Percentiles rank a stretch among this genome's conserved stretches.
Conservation (phyloP, 169 alveolate species). For the Plasmodium gallinaceum region DNA sequence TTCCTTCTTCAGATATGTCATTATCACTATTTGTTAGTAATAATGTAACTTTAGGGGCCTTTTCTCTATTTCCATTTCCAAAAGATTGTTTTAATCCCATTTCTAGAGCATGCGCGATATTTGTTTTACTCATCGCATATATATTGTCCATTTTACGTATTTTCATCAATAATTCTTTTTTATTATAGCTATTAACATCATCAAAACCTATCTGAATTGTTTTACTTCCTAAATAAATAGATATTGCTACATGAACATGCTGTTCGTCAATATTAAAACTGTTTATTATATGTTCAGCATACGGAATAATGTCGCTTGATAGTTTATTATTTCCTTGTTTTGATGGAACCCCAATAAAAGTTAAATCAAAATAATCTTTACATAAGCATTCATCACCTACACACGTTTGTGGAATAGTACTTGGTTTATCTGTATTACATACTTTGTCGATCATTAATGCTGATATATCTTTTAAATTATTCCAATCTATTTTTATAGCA, state of each 20-base stretch:
- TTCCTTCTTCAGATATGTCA: conserved; percentile 34
- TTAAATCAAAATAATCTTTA: conserved; percentile 52
- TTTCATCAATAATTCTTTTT: conserved; percentile 23
- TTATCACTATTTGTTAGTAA: conserved; percentile 55
- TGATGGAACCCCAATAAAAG: conserved; percentile 50
- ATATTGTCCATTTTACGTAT: conserved; percentile 10
- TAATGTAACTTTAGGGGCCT: conserved; percentile 48
- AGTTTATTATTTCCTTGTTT: not conserved
- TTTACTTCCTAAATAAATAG: conserved; percentile 30
- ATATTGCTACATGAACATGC: conserved; percentile 38
- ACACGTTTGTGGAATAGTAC: not conserved
- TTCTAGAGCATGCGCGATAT: conserved; percentile 30
- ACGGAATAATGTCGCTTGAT: conserved; percentile 8
- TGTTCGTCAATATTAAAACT: conserved; percentile 19
- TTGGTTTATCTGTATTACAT: conserved; percentile 40
- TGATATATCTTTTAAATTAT: conserved; percentile 44
- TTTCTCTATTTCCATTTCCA: conserved; percentile 58
- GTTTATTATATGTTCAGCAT: conserved; percentile 29
- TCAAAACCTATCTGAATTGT: conserved; percentile 12
- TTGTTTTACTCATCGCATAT: conserved; percentile 18
- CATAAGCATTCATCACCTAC: conserved; percentile 41
- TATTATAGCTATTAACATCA: conserved; percentile 12
- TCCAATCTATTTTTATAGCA: conserved; percentile 56
- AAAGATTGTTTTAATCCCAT: conserved; percentile 51
- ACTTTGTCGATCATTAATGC: conserved; percentile 43